These are phyloP conservation scores for Cutaneotrichosporon mucoides DNA, from an alignment of 1,284 basidiomycete species.

Conservation along the genomic window DNA sequence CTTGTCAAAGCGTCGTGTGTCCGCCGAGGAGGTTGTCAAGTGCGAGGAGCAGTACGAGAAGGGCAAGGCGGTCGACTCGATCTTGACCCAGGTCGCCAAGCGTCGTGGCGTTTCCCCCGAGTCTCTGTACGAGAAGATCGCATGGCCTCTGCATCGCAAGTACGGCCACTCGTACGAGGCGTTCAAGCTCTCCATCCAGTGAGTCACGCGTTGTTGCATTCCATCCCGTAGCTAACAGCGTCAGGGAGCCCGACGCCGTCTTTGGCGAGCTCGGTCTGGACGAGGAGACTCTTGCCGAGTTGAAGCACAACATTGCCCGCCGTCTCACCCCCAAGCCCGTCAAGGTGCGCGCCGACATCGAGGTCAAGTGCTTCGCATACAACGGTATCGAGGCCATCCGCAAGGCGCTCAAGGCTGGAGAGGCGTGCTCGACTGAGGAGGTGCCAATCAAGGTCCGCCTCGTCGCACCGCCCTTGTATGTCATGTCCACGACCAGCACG, in stretches of 20 bases:
- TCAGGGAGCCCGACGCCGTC: slow-evolving; percentile 70
- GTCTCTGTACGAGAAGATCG: slow-evolving; percentile 81
- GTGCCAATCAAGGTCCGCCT: slow-evolving; percentile 97
- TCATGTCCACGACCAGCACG: slow-evolving; percentile 91
- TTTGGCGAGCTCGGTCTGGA: slow-evolving; percentile 65
- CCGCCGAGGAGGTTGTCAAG: slow-evolving; percentile 95
- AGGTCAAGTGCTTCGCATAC: slow-evolving; percentile 94
- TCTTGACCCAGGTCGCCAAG: slow-evolving; percentile 89
- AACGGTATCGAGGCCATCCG: slow-evolving; percentile 98
- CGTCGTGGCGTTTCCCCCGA: slow-evolving; percentile 59
- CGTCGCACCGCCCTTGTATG: slow-evolving; percentile 94
- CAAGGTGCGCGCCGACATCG: slow-evolving; percentile 96
- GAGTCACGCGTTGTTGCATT: no score
- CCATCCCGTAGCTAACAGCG: no score
- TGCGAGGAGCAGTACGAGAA: slow-evolving; percentile 99
- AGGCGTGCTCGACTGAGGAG: slow-evolving; percentile 75
- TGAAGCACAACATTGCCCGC: slow-evolving; percentile 84
- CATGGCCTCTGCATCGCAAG: slow-evolving; percentile 87
- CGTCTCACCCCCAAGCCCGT: slow-evolving; percentile 97
- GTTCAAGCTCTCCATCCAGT: slow-evolving; percentile 83
- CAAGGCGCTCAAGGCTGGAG: slow-evolving; percentile 82
- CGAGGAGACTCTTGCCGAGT: slow-evolving; percentile 59
- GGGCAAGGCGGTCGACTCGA: slow-evolving; percentile 89
- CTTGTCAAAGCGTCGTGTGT: slow-evolving; percentile 98
- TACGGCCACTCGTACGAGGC: slow-evolving; percentile 97